phyloP scores from a whole-genome alignment of 306 rosid genomes.

The Hylodesmum podocarpum region DNA sequence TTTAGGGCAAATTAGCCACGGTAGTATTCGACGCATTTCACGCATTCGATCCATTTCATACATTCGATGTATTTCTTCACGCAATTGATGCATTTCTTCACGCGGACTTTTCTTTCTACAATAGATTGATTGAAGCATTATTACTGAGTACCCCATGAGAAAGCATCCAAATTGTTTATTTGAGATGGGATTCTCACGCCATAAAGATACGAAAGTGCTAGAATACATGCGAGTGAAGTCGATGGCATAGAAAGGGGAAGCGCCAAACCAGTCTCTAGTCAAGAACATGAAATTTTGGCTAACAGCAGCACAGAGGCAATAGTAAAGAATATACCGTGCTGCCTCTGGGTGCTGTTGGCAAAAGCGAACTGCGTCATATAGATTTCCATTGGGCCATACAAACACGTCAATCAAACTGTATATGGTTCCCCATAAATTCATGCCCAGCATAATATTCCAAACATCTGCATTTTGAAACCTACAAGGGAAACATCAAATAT shows the following conservation, averaged over 20 bases:
- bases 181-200: constrained; percentile 93
- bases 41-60: no score
- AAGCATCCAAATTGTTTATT: constrained; percentile 93
- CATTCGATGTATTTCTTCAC: no score
- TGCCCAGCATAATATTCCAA: constrained; percentile 96
- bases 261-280: constrained; percentile 89
- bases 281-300: constrained; percentile 98
- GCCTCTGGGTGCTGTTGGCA: constrained; percentile 87
- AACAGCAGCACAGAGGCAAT: constrained; percentile 93
- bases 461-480: constrained; percentile 95
- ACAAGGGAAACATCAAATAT: background rate
- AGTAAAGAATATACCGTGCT: constrained; percentile 86
- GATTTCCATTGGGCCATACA: constrained; percentile 76
- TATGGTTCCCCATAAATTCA: constrained; percentile 98
- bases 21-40: no score
- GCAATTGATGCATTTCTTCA: no score
- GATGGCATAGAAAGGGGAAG: constrained; percentile 88
- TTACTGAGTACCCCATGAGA: constrained; percentile 82
- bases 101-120: no score
- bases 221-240: constrained; percentile 95
- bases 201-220: constrained; percentile 90
- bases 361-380: constrained; percentile 79
- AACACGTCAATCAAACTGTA: constrained; percentile 90
- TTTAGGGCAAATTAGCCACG: constrained; percentile 12
- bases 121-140: no score